phyloP scores from a whole-genome alignment of 306 rosid genomes.

The Cicer chorassanicum region DNA sequence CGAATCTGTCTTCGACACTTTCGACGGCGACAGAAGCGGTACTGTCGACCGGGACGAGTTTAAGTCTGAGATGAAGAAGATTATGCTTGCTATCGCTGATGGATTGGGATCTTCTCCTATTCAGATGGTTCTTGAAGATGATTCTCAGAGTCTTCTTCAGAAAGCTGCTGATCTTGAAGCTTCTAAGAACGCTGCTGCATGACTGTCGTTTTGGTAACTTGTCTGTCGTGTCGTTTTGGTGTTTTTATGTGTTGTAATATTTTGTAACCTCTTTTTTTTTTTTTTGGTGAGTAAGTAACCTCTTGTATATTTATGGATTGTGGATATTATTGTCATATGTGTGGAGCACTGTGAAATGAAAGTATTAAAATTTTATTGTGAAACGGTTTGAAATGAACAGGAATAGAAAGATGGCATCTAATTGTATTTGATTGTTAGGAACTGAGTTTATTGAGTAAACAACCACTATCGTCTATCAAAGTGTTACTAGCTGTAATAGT shows the following conservation, averaged over 20 bases:
- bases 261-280: too few species aligned
- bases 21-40: conserved; percentile 71
- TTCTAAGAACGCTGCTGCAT: conserved; percentile 50
- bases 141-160: conserved; percentile 58
- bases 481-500: too few species aligned
- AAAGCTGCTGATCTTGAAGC: conserved; percentile 90
- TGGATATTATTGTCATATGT: too few species aligned
- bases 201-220: not conserved
- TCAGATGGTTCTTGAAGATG: conserved; percentile 82
- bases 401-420: too few species aligned
- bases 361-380: too few species aligned
- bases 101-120: conserved; percentile 81
- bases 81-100: conserved; percentile 85
- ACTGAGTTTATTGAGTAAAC: too few species aligned
- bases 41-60: conserved; percentile 69
- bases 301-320: too few species aligned
- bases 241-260: not conserved
- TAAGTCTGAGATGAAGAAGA: conserved; percentile 76
- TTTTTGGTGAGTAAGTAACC: too few species aligned
- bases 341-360: too few species aligned
- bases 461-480: too few species aligned
- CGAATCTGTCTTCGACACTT: conserved; percentile 75
- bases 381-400: too few species aligned
- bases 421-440: too few species aligned
- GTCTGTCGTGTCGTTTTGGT: not conserved